Percentiles rank a stretch among this genome's conserved stretches.
Evolutionary conservation across 2,329 filamentous ascomycete species (phyloP).

Genomic region (Fusarium tricinctum): DNA sequence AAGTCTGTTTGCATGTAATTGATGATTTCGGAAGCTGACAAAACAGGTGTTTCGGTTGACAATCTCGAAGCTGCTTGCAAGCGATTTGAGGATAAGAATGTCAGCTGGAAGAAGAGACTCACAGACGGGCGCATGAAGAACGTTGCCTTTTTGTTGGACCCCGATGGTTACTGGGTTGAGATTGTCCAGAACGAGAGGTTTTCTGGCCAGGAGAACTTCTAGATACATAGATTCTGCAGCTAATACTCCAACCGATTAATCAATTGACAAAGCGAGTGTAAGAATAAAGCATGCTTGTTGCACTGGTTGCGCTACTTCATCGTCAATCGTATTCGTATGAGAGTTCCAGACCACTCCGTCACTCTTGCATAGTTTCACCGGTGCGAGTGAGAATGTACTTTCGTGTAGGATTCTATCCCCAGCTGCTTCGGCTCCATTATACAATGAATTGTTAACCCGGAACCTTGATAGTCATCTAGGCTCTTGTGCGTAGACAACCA

Average conservation of each 20-base stretch:
- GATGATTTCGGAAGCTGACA: slow-evolving; percentile 38
- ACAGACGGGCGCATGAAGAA: slow-evolving; percentile 95
- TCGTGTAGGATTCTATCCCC: not conserved
- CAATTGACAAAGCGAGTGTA: not conserved
- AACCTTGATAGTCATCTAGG: slow-evolving; percentile 15
- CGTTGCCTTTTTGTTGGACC: slow-evolving; percentile 90
- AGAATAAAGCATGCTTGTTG: too few relatives aligned
- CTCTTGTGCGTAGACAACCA: not conserved
- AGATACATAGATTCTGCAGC: slow-evolving; percentile 39
- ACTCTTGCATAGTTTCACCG: not conserved
- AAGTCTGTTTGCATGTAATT: slow-evolving; percentile 52
- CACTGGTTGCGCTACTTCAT: too few relatives aligned
- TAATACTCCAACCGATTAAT: not conserved
- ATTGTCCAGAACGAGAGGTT: slow-evolving; percentile 83
- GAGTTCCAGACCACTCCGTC: too few relatives aligned
- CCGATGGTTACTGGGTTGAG: slow-evolving; percentile 88
- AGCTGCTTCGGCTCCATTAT: not conserved
- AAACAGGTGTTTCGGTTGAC: slow-evolving; percentile 82
- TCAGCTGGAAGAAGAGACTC: slow-evolving; percentile 94
- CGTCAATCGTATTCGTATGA: not conserved
- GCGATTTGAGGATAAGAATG: slow-evolving; percentile 84
- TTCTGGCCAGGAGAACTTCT: slow-evolving; percentile 67
- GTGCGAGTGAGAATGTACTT: too few relatives aligned
- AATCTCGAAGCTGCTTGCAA: slow-evolving; percentile 89
- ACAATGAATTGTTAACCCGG: not conserved